Base-by-base conservation (phyloP, 2,329 filamentous ascomycete genomes). In the Fusarium pseudocircinatum region DNA sequence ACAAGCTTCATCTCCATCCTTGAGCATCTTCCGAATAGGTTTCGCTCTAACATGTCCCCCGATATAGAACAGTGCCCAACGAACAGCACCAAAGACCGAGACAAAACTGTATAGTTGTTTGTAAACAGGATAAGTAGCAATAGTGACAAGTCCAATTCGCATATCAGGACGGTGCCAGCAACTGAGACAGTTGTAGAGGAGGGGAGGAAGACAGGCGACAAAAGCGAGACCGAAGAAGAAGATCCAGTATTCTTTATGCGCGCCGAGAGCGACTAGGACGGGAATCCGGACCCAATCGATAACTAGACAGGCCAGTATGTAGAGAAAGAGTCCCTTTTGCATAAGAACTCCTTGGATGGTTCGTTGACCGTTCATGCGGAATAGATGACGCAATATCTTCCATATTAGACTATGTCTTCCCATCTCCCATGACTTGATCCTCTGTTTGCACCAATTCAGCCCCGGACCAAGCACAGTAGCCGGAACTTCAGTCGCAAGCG, bases 381-480 rank as follows among this genome's bases (percentile, higher is more conserved):
- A 67, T 3, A 67, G 8, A 15, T 66, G 50, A 6, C 61, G 61
- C 3, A 46, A 34, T 15, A 67, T 39, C 50, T 66, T 67, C 61
- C 61, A 60, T 13, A 66, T 66, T 3, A 67, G 49, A 42, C 61
- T 72, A 60, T 73, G 70, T 0, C 70, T 59, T 20, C 70, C 69
- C 61, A 73, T 73, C 24, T 73, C 69, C 70, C 70, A 73, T 5
- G 70, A 73, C 58, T 63, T 69, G 58, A 73, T 56, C n/a, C 70
- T 50, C 42, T 73, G 70, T 32, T 73, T 73, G 59, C 63, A 73
- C 70, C 69, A 73, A 42, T 72, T 73, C n/a, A 73, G 4, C 0
- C 66, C 69, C 5, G 70, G 66, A 2, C 70, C 70, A 14, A 73
- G 47, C 2, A 73, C 62, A n/a, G 56, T 61, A 0, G 60, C 26